Conservation (phyloP, 2,329 filamentous ascomycete genomes). For the Emydomyces testavorans region DNA sequence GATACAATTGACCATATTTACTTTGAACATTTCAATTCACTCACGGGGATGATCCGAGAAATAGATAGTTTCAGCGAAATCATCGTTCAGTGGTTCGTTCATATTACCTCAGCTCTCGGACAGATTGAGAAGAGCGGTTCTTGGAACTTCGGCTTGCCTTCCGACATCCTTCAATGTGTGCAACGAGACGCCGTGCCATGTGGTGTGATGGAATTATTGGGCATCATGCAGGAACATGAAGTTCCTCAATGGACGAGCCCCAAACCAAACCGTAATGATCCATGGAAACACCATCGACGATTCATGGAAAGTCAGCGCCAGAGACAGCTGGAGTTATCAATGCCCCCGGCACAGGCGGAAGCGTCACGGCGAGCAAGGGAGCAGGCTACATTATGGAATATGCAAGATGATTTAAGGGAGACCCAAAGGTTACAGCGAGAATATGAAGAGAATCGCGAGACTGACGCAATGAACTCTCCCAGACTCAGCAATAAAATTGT, state of each 20-base stretch:
- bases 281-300: constrained; percentile 15
- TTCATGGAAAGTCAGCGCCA: constrained; percentile 17
- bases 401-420: constrained; percentile 18
- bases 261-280: constrained; percentile 12
- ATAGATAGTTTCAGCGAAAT: constrained; percentile 13
- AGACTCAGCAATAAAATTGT: constrained; percentile 20
- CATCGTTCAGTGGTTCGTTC: constrained; percentile 22
- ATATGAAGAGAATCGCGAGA: constrained; percentile 19
- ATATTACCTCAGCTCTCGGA: constrained; percentile 19
- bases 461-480: constrained; percentile 21
- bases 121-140: constrained; percentile 17
- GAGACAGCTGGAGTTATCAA: constrained; percentile 19
- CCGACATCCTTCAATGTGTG: constrained; percentile 18
- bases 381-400: constrained; percentile 14
- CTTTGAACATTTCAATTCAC: constrained; percentile 20
- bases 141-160: constrained; percentile 21
- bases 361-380: constrained; percentile 18
- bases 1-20: constrained; percentile 18
- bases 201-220: constrained; percentile 23
- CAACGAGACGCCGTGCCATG: constrained; percentile 22
- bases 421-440: constrained; percentile 13
- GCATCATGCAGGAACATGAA: constrained; percentile 20
- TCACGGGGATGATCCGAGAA: constrained; percentile 17
- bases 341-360: constrained; percentile 22
- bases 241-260: constrained; percentile 21